A percentile compares a stretch with the other conserved stretches of the same genome.
These are phyloP conservation scores for Cordyceps cicadae DNA, from an alignment of 2,329 filamentous ascomycete species.

Conservation along the genomic window DNA sequence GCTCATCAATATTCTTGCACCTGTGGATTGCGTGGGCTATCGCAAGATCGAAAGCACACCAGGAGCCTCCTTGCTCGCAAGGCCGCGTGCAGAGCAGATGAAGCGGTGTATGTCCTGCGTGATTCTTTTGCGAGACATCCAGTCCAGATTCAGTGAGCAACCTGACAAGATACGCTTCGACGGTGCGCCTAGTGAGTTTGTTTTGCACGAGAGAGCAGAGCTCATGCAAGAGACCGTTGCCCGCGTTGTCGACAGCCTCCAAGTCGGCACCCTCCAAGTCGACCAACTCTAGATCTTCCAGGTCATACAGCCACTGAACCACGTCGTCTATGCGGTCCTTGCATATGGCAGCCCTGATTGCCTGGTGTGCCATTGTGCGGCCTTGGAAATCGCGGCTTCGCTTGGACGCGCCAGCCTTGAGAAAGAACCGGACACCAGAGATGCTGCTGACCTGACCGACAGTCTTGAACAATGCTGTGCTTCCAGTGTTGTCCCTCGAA, in stretches of 20 bases:
- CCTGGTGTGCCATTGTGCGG: neutral
- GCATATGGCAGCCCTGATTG: neutral
- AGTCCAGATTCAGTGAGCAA: neutral
- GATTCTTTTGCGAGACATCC: neutral
- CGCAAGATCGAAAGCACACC: neutral
- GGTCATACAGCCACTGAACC: neutral
- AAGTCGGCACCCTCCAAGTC: neutral
- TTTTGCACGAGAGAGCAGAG: neutral
- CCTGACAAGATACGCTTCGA: neutral
- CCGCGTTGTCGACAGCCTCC: neutral
- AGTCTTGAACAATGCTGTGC: neutral
- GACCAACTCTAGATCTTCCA: neutral
- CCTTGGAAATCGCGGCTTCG: neutral
- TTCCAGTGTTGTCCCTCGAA: neutral
- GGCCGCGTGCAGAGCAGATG: neutral
- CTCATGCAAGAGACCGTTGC: conserved; percentile 5
- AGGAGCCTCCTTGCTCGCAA: neutral
- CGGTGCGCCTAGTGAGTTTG: neutral
- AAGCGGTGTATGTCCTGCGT: neutral
- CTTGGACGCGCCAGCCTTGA: neutral
- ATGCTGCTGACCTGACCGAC: neutral
- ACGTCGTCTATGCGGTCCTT: neutral
- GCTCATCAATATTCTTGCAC: neutral
- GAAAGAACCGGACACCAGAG: neutral
- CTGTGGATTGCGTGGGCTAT: neutral